These are phyloP conservation scores for Ascochyta pisi DNA, from an alignment of 2,329 filamentous ascomycete genomes.

Conservation along the genomic window DNA sequence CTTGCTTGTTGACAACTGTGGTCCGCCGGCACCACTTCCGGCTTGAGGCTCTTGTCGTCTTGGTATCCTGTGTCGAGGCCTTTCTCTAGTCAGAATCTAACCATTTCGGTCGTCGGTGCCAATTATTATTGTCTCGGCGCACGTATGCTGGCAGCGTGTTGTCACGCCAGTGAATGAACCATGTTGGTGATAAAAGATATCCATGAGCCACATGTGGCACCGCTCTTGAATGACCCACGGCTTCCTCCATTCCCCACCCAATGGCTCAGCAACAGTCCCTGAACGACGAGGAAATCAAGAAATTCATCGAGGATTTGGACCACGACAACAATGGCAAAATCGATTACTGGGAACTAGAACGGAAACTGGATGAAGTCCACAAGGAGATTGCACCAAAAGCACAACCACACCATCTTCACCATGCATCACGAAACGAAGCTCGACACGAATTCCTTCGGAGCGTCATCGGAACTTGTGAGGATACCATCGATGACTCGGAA, in stretches of 20 bases:
- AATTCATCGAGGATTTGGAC: constrained; percentile 62
- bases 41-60: constrained; percentile 36
- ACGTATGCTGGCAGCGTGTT: constrained; percentile 30
- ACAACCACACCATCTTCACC: constrained; percentile 55
- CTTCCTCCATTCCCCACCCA: neutral
- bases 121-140: constrained; percentile 33
- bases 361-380: constrained; percentile 61
- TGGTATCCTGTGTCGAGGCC: constrained; percentile 23
- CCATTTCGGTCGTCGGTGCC: constrained; percentile 9
- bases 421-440: constrained; percentile 47
- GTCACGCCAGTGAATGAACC: constrained; percentile 13
- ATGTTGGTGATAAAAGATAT: constrained; percentile 14
- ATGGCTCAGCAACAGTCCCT: constrained; percentile 39
- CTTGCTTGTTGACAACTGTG: too few relatives aligned
- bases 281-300: constrained; percentile 58
- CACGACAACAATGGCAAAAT: constrained; percentile 60
- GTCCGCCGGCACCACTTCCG: constrained; percentile 25
- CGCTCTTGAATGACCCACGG: neutral
- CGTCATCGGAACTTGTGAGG: constrained; percentile 55
- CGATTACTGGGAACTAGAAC: constrained; percentile 60
- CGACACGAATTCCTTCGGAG: constrained; percentile 61
- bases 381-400: constrained; percentile 58
- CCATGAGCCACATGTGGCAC: constrained; percentile 23
- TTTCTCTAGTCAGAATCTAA: constrained; percentile 15
- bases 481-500: constrained; percentile 55